Conservation (phyloP, 169 alveolate genomes). For the Plasmodium knowlesi region DNA sequence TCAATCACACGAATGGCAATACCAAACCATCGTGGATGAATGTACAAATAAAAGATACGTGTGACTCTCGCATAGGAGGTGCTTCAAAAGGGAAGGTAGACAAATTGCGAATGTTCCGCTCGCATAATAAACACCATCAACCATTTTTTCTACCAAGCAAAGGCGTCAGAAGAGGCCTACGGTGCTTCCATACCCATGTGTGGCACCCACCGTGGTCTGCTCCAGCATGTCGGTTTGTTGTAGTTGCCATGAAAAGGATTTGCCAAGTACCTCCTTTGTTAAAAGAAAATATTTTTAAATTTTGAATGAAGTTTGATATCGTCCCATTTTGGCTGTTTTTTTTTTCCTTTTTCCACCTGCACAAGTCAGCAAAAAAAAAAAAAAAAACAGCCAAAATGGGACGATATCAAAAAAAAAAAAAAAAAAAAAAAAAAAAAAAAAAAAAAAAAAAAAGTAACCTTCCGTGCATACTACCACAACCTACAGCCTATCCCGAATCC, state of each 20-base stretch:
- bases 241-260: background rate
- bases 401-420: no score
- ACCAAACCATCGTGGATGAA: no score
- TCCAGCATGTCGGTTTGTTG: background rate
- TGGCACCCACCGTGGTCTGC: background rate
- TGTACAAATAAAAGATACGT: background rate
- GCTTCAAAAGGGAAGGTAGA: background rate
- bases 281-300: background rate
- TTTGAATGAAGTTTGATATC: background rate
- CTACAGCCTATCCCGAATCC: background rate
- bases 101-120: background rate
- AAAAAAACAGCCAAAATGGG: no score
- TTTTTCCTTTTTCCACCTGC: background rate
- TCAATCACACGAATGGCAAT: background rate
- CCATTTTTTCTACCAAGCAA: background rate
- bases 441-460: background rate
- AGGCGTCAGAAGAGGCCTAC: background rate
- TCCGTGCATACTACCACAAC: background rate
- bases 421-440: background rate
- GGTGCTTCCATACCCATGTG: background rate
- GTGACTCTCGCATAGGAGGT: background rate
- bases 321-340: background rate
- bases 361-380: background rate
- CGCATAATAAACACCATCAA: background rate
- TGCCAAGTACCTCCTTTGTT: background rate